Percentiles rank a stretch among this genome's conserved stretches.
phyloP scores from a whole-genome alignment of 257 asterid species.

The Verbascum thapsus region DNA sequence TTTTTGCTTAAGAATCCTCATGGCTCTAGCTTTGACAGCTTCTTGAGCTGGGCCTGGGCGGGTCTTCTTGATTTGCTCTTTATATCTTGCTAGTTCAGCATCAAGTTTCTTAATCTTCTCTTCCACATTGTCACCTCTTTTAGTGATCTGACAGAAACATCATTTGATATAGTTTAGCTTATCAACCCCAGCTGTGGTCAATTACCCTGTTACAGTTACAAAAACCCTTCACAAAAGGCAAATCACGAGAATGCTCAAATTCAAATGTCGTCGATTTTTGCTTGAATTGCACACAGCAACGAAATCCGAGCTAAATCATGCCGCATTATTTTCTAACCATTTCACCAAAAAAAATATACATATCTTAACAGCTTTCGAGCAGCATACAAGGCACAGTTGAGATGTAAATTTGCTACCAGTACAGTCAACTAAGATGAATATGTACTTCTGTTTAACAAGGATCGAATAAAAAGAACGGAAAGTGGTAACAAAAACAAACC shows the following conservation, averaged over 20 bases:
- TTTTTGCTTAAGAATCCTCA: conserved; percentile 83
- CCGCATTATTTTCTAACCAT: not conserved
- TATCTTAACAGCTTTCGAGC: not conserved
- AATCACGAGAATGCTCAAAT: not conserved
- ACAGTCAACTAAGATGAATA: not conserved
- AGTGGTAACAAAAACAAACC: conserved; percentile 52
- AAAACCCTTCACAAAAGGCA: not conserved
- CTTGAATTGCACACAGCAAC: too few species aligned
- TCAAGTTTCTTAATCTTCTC: conserved; percentile 90
- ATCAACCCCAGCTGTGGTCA: not conserved
- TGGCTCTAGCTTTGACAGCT: conserved; percentile 90
- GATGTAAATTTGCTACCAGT: not conserved
- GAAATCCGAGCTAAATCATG: too few species aligned
- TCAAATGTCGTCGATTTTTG: too few species aligned
- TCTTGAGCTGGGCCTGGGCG: conserved; percentile 98
- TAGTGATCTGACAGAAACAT: conserved; percentile 50
- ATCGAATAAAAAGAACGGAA: too few species aligned
- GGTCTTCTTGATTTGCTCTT: conserved; percentile 83
- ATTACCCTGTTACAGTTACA: not conserved
- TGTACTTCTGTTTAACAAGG: too few species aligned
- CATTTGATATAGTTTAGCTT: not conserved
- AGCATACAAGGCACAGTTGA: not conserved
- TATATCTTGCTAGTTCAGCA: conserved; percentile 68
- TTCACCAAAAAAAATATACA: not conserved
- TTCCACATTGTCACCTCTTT: conserved; percentile 82